phyloP scores from a whole-genome alignment of 305 asterid species.

The Fraxinus sp. region DNA sequence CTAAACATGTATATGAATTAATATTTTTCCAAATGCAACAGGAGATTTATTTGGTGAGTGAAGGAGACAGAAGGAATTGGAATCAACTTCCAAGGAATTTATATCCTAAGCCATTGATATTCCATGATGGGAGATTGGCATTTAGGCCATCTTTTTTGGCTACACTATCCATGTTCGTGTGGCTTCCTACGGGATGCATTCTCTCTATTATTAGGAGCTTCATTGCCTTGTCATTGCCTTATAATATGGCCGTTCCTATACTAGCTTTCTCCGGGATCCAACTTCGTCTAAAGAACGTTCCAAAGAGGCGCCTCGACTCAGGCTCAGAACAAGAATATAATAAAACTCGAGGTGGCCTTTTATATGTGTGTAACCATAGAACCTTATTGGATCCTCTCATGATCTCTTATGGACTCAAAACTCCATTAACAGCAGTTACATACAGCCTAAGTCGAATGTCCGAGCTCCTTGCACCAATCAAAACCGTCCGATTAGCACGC shows the following conservation, averaged over 20 bases:
- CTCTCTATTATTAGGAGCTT: constrained; percentile 29
- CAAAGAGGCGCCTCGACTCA: neutral
- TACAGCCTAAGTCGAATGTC: constrained; percentile 47
- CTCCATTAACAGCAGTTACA: constrained; percentile 36
- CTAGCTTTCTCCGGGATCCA: constrained; percentile 22
- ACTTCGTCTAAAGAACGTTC: constrained; percentile 8
- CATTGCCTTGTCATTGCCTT: constrained; percentile 24
- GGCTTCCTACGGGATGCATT: constrained; percentile 45
- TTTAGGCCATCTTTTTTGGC: constrained; percentile 37
- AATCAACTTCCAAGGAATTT: constrained; percentile 38
- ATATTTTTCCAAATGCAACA: constrained; percentile 9
- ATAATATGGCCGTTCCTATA: constrained; percentile 11
- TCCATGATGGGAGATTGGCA: constrained; percentile 59
- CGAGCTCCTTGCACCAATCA: constrained; percentile 39
- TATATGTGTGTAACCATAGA: constrained; percentile 47
- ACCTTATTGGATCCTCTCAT: constrained; percentile 42
- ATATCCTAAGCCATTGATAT: constrained; percentile 42
- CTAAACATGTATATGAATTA: neutral
- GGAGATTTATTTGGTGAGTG: constrained; percentile 54
- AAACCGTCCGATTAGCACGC: constrained; percentile 35
- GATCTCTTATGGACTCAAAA: constrained; percentile 26
- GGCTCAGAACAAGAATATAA: neutral
- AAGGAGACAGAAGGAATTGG: constrained; percentile 46
- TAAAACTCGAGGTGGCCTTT: constrained; percentile 24
- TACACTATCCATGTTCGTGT: constrained; percentile 39